Evolutionary conservation across 1,139 yeast genomes (phyloP), one percentile per base, ranked within the genome.

Genomic region (Debaryomyces coudertii): DNA sequence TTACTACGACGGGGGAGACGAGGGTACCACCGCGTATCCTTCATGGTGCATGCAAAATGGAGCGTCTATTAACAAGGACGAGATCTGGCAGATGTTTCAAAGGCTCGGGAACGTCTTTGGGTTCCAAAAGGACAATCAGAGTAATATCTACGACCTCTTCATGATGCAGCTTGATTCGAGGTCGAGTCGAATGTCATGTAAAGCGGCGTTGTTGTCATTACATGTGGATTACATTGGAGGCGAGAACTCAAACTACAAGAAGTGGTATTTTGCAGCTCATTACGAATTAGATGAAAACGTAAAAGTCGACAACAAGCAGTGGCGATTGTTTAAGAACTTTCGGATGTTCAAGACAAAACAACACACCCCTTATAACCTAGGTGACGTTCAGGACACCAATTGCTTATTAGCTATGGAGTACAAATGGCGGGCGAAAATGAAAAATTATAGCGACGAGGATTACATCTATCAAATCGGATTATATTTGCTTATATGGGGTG

Each of bases 171-270:
- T 74, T 41, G 75, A 74, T 43, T 73, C 78, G 2, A 53, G 79
- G 28, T 61, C 76, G 4, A 66, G 76, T 43, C 52, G 79, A 45
- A 68, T 68, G 67, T 48, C 62, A 2, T 71, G 78, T 24, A 46
- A 59, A 1, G 47, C 47, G 14, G 77, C 79, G 1, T 54, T 74
- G 18, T 45, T 65, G 36, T 66, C 76, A 1, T 52, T 74, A 11
- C 78, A 73, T 53, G 57, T 62, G 8, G 77, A 74, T 51, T 74
- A 73, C 51, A 68, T 73, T 47, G 78, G 77, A 1, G 79, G 79
- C 0, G 62, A 63, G 7, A 53, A 58, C 36, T 57, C 78, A 5
- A 74, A 74, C 52, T 74, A 64, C 50, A 65, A 67, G 46, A 71
- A 68, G 47, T 74, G 79, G 79, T 70, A 66, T 48, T 67, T 72